phyloP scores from a whole-genome alignment of 371 early-diverging fungal genomes.

The Conidiobolus incongruus region DNA sequence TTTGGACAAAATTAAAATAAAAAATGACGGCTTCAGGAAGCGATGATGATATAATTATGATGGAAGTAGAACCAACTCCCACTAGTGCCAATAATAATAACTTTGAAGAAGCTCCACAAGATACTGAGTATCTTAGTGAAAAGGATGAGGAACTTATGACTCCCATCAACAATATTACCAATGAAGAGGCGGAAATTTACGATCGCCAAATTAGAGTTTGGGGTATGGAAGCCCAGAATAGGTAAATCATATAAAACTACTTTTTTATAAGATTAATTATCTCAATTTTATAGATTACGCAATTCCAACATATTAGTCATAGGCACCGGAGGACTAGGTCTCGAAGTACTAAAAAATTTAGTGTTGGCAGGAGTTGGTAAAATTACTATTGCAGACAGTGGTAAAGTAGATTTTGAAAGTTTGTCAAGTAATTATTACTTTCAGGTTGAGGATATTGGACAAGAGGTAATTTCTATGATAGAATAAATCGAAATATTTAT shows the following conservation, averaged over 20 bases:
- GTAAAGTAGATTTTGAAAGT: conserved; percentile 26
- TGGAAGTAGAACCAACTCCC: too few species aligned
- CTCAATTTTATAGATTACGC: conserved; percentile 46
- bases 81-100: too few species aligned
- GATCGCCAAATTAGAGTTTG: conserved; percentile 91
- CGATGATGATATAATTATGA: too few species aligned
- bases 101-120: too few species aligned
- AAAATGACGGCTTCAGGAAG: too few species aligned
- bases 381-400: conserved; percentile 40
- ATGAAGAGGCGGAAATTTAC: conserved; percentile 75
- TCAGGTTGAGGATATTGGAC: conserved; percentile 27
- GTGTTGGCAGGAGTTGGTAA: conserved; percentile 72
- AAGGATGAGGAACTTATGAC: too few species aligned
- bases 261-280: neutral
- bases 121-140: too few species aligned
- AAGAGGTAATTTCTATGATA: conserved; percentile 22
- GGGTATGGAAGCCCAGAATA: conserved; percentile 80
- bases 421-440: conserved; percentile 65
- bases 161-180: neutral
- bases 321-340: conserved; percentile 36
- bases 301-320: conserved; percentile 41
- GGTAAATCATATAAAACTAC: conserved; percentile 15
- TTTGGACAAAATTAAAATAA: too few species aligned
- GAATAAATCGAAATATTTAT: neutral
- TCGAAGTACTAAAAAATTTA: conserved; percentile 74